phyloP scores from a whole-genome alignment of 768 basidiomycete genomes.

The Lentinula sp. region DNA sequence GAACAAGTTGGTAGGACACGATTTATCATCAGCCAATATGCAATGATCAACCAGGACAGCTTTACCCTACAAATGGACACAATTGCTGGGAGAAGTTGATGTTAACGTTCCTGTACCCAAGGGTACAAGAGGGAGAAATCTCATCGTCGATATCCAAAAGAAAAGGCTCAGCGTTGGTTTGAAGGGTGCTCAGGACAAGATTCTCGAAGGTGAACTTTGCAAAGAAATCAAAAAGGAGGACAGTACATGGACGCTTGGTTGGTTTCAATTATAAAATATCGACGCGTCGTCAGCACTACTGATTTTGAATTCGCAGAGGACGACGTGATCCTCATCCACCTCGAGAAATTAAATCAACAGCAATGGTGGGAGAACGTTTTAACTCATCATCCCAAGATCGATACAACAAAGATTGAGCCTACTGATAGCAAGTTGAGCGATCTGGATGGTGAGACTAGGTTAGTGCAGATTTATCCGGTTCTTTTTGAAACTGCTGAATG shows the following conservation, averaged over 20 bases:
- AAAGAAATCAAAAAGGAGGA: slow-evolving; percentile 94
- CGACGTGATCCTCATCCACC: slow-evolving; percentile 67
- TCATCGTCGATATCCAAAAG: slow-evolving; percentile 71
- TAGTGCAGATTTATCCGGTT: slow-evolving; percentile 9
- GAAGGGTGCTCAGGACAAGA: slow-evolving; percentile 72
- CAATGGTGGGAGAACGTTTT: slow-evolving; percentile 99
- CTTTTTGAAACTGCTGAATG: slow-evolving; percentile 1
- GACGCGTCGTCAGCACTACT: not conserved
- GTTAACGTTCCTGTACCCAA: slow-evolving; percentile 78
- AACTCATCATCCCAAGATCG: slow-evolving; percentile 93
- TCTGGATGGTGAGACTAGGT: slow-evolving; percentile 93
- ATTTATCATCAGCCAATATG: slow-evolving; percentile 2
- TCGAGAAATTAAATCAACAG: slow-evolving; percentile 83
- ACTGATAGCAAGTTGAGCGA: slow-evolving; percentile 95
- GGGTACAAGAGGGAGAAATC: slow-evolving; percentile 78
- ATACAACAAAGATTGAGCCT: slow-evolving; percentile 93
- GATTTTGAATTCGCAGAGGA: slow-evolving; percentile 50
- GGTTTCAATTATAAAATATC: slow-evolving; percentile 19
- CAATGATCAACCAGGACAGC: slow-evolving; percentile 34
- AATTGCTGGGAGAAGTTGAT: slow-evolving; percentile 84
- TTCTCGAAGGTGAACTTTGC: slow-evolving; percentile 87
- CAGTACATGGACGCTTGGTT: slow-evolving; percentile 93
- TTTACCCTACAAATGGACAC: slow-evolving; percentile 88
- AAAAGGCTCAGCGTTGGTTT: slow-evolving; percentile 78
- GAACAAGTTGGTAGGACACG: slow-evolving; percentile 39